Evolutionary conservation across 257 asterid species (phyloP).

Genomic region (Nicotiana paniculata): DNA sequence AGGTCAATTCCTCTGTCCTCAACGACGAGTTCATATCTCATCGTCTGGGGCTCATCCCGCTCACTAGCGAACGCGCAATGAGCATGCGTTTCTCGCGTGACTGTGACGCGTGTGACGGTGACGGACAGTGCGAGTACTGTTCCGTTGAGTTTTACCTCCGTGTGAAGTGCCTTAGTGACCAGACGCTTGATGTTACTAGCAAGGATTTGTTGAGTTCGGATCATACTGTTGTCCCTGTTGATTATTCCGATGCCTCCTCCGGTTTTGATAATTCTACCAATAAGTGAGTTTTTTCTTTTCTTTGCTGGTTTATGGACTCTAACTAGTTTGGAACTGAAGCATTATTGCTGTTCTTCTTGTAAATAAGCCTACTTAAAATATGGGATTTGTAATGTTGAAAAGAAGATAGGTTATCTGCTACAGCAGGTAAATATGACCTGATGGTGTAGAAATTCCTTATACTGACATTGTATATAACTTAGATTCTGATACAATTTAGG

Average conservation of each 20-base stretch:
- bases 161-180: conserved; percentile 68
- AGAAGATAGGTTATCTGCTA: too few relatives aligned
- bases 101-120: conserved; percentile 98
- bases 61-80: conserved; percentile 89
- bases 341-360: neutral
- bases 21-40: conserved; percentile 93
- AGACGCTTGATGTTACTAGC: conserved; percentile 87
- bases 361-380: neutral
- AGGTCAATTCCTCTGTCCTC: conserved; percentile 85
- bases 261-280: conserved; percentile 38
- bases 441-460: too few relatives aligned
- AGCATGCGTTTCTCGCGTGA: conserved; percentile 94
- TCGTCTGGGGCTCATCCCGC: conserved; percentile 89
- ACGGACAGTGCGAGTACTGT: conserved; percentile 95
- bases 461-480: too few relatives aligned
- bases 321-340: neutral
- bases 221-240: conserved; percentile 82
- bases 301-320: neutral
- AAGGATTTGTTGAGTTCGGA: conserved; percentile 87
- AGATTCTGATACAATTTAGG: too few relatives aligned
- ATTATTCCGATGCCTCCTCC: conserved; percentile 53
- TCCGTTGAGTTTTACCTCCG: conserved; percentile 86
- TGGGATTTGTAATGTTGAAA: too few relatives aligned
- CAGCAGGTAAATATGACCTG: too few relatives aligned
- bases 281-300: conserved; percentile 23